Evolutionary conservation across 78 protist genomes (phyloP).

Genomic region (Emiliania huxleyi): DNA sequence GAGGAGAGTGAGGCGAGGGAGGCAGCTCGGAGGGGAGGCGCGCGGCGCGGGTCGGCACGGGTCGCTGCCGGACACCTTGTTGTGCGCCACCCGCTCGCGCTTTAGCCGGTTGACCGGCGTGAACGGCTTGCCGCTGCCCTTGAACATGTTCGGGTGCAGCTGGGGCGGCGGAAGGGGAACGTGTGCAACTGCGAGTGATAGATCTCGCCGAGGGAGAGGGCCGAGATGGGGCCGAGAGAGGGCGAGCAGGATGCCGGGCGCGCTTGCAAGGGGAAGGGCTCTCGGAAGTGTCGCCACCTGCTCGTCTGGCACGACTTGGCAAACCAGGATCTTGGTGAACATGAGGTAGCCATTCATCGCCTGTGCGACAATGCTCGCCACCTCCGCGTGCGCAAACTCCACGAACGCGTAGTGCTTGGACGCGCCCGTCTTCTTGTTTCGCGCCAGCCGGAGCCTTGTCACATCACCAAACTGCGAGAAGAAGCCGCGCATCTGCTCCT

Average conservation of each 20-base stretch:
- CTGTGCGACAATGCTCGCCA: conserved; percentile 70
- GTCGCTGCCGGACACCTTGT: not conserved
- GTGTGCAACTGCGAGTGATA: too few relatives aligned
- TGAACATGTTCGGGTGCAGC: not conserved
- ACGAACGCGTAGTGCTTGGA: conserved; percentile 71
- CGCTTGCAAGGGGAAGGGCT: too few relatives aligned
- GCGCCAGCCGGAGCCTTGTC: conserved; percentile 48
- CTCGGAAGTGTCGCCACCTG: too few relatives aligned
- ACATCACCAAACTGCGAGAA: conserved; percentile 84
- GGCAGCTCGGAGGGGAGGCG: not conserved
- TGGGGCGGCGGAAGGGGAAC: too few relatives aligned
- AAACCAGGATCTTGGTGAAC: conserved; percentile 22
- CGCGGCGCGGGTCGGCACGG: not conserved
- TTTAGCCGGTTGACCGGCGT: not conserved
- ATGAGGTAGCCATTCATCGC: conserved; percentile 76
- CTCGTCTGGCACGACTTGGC: not conserved
- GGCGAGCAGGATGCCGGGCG: too few relatives aligned
- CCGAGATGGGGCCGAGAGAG: too few relatives aligned
- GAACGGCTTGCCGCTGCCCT: not conserved
- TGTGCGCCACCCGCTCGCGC: not conserved
- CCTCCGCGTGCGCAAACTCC: conserved; percentile 65
- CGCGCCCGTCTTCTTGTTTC: conserved; percentile 50
- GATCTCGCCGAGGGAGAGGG: too few relatives aligned
- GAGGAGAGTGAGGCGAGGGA: not conserved
- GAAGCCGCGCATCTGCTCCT: conserved; percentile 68